Evolutionary conservation across 192 early-diverging fungal genomes (phyloP), one percentile per base, ranked within the genome.

Genomic region (Rhizophagus clarus): DNA sequence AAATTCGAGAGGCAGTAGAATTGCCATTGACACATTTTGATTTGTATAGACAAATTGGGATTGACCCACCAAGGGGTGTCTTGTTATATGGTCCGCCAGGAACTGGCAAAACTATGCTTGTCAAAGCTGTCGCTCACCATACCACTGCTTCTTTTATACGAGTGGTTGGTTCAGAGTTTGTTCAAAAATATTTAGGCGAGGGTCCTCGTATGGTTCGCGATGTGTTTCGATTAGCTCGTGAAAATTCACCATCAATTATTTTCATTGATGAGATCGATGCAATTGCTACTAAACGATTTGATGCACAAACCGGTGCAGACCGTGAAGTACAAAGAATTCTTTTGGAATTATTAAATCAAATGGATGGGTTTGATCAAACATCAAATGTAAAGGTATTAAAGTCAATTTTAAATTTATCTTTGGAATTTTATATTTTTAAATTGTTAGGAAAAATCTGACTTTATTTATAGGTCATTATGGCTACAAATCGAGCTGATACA

Each of bases 261-360:
- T 99, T 98, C 83, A 98, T 99, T 79, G 98, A 99, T 83, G 97
- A 99, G 88, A 94, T 99, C 72, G 98, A 99, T 87, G 96, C 98
- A 31, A 95, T 99, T 83, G 98, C 96, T 22, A 98, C 96, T 29
- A 99, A 99, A 83, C 94, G 96, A 81, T 99, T 96, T 79, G 98
- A 99, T 85, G 96, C 98, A 8, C 96, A 97, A 82, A 98, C 97
- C 12, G 98, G 98, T 62, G 98, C 96, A 1, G 98, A 99, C 86
- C 93, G 98, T 74, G 98, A 99, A 89, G 97, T 99, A 42, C 98
- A 99, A 84, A 93, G 98, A 86, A 98, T 97, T 81, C 87, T 99
- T 49, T 88, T 99, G 9, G 97, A 99, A 86, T 90, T 99, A 72
- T 87, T 99, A 80, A 99, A 98, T 88, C 98, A 99, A 86, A 96